Base-by-base conservation (phyloP, 257 asterid genomes). In the Salvia splendens region DNA sequence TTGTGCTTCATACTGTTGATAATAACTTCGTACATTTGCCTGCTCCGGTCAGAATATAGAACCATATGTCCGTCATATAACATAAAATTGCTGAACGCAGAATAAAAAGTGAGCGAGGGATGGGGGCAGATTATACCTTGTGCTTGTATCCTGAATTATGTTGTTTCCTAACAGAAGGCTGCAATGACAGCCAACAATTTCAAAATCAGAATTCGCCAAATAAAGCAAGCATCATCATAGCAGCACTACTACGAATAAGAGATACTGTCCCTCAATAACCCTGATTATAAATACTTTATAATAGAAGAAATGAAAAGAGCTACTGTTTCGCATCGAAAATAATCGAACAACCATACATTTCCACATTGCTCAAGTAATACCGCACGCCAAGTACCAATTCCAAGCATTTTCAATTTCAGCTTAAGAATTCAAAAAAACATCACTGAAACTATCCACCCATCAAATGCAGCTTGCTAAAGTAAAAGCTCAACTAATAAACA, bases 141-240 rank as follows among this genome's bases (percentile, higher is more conserved):
- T 93, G 99, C 74, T 93, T 93, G 87, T 93, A 93, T 46, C 99
- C 99, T 1, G 97, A 87, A 56, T 93, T 93, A 63, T 93, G 97
- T 78, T 93, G 99, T 79, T 93, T 93, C 67, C 99, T 79, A 28
- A 93, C 99, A 5, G 99, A 93, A 42, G 99, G 99, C 99, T 93
- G 96, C 78, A 82, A 65, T 38, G 68, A 47, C 64, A 81, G 17
- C 49, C 65, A 72, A 41, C 43, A 58, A 49, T 15, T 43, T 61
- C 55, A 63, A 48, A 20, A 33, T 6, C 15, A 20, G 8, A 9
- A 58, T 20, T 3, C 16, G 7, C 60, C 5, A 64, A 43, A 55
- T 15, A 49, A 12, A 41, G 61, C 63, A 48, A 2, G 33, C 20
- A 17, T 17, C 30, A 64, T 47, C 8, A 32, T 35, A 28, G 12